Evolutionary conservation across 1,139 yeast species (phyloP).

Genomic region (Saccharomyces hybrid): DNA sequence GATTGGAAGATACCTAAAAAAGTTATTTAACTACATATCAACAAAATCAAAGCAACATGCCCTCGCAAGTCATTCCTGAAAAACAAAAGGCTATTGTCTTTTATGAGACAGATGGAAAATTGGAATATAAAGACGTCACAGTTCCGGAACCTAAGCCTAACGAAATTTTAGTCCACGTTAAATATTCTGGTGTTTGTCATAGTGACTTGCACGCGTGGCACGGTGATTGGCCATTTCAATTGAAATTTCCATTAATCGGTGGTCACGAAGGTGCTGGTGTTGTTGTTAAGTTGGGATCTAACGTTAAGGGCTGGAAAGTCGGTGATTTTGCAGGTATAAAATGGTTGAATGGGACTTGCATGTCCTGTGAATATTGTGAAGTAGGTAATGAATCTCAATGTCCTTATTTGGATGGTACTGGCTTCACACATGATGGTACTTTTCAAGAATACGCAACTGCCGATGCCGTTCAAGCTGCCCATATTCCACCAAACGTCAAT

Average conservation of each 20-base stretch:
- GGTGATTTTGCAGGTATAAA: conserved; percentile 78
- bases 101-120: conserved; percentile 60
- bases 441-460: conserved; percentile 84
- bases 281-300: conserved; percentile 64
- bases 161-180: conserved; percentile 59
- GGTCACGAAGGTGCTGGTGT: conserved; percentile 89
- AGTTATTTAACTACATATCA: neutral
- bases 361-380: conserved; percentile 67
- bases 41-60: conserved; percentile 9
- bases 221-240: conserved; percentile 59
- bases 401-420: conserved; percentile 59
- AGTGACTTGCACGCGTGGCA: conserved; percentile 77
- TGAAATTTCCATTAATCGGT: conserved; percentile 64
- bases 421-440: conserved; percentile 76
- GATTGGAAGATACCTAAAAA: neutral
- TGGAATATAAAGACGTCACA: conserved; percentile 54
- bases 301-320: conserved; percentile 61
- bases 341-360: conserved; percentile 67
- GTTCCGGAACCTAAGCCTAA: conserved; percentile 64
- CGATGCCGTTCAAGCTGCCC: conserved; percentile 80
- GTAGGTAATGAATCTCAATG: conserved; percentile 65
- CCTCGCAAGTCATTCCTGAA: conserved; percentile 38
- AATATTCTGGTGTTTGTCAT: conserved; percentile 75
- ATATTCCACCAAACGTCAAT: conserved; percentile 61
- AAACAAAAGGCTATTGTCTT: conserved; percentile 69